Evolutionary conservation across 129 eudicot species (phyloP), one percentile per base, ranked within the genome.

Genomic region (Scalesia atractyloides): DNA sequence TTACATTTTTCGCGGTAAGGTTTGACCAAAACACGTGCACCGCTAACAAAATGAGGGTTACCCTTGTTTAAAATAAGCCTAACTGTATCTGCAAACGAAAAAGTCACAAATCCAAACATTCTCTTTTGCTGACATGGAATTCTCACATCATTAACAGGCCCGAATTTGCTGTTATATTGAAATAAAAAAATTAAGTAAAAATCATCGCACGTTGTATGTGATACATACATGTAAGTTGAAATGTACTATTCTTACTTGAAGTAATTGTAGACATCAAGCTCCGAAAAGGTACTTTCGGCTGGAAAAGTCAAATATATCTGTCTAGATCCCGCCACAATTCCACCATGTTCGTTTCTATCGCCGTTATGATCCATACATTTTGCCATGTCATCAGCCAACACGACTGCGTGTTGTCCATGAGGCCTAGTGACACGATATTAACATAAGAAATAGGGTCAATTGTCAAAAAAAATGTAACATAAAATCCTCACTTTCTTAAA

Each of bases 291-390:
- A 84, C 96, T 93, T 69, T 93, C 96, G 20, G 92, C 95, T 7
- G 95, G 96, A 79, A 93, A 93, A 48, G 98, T 93, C 74, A 93
- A 39, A 78, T 89, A 93, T 76, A 93, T 93, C 70, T 93, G 98
- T 10, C 90, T 83, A 7, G 98, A 89, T 16, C 91, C 96, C 2
- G 80, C 83, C 5, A 89, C 96, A 71, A 85, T 84, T 4, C 87
- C 87, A 26, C 98, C 96, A 56, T 86, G 98, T 41, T 89, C 95
- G 65, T 85, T 89, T 75, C 90, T 89, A 76, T 89, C 91, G 13
- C 81, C 86, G 7, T 77, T 83, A 62, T 76, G 72, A 16, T 89
- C 95, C 83, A 87, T 76, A 80, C 81, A 89, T 41, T 85, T 86
- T 9, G 84, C 83, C 26, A 84, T 74, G 80, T 93, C 98, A 76